phyloP scores from a whole-genome alignment of 2,329 filamentous ascomycete species.

The Colletotrichum melonis region DNA sequence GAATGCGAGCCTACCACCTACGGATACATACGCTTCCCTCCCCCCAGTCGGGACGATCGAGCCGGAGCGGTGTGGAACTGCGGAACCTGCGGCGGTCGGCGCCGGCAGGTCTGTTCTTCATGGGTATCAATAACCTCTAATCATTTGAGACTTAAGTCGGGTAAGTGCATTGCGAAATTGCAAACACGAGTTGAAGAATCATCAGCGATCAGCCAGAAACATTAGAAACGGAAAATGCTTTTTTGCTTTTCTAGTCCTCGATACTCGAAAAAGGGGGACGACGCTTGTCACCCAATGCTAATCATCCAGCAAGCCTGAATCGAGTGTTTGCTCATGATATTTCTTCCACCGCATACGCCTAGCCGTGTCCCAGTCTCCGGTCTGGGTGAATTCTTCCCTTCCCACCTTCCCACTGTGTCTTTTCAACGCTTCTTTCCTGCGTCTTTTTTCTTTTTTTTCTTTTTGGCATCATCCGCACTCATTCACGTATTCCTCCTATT shows the following conservation, averaged over 20 bases:
- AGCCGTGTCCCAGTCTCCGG: not conserved
- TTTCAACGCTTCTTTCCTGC: slow-evolving; percentile 9
- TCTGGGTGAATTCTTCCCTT: not conserved
- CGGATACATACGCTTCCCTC: too few species aligned
- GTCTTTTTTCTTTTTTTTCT: not conserved
- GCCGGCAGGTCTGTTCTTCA: not conserved
- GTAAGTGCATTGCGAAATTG: too few species aligned
- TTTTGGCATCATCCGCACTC: not conserved
- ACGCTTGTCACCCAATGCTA: not conserved
- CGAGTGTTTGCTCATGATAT: slow-evolving; percentile 16
- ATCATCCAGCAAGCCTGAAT: not conserved
- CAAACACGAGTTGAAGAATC: not conserved
- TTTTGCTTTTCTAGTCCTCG: slow-evolving; percentile 18
- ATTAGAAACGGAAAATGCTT: slow-evolving; percentile 13
- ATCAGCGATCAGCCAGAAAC: not conserved
- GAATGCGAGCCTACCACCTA: too few species aligned
- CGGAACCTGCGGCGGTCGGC: slow-evolving; percentile 4
- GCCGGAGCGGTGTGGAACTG: slow-evolving; percentile 18
- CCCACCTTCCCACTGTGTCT: not conserved
- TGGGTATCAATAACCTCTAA: too few species aligned
- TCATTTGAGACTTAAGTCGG: too few species aligned
- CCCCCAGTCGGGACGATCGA: not conserved
- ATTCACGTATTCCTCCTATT: not conserved
- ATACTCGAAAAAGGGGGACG: not conserved
- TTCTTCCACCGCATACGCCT: slow-evolving; percentile 19